phyloP scores from a whole-genome alignment of 192 early-diverging fungal species.

The Backusella westeae region DNA sequence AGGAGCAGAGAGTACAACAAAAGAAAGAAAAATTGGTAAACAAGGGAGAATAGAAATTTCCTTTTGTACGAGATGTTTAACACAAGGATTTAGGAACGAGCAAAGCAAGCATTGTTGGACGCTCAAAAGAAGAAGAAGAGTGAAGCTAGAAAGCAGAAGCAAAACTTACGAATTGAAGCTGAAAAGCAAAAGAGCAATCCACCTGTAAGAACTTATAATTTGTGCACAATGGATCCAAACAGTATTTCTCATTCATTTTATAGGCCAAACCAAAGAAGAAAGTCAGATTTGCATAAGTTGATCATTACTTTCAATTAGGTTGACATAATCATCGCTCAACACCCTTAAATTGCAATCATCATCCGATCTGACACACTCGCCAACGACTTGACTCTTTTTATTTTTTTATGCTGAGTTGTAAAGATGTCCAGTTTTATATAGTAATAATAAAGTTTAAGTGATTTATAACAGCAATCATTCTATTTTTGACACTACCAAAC shows the following conservation, averaged over 20 bases:
- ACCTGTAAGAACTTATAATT: background rate
- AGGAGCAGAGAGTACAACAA: background rate
- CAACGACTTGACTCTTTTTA: background rate
- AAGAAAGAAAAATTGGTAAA: slow-evolving; percentile 7
- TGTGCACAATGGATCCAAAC: background rate
- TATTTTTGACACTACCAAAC: background rate
- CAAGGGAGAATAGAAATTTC: background rate
- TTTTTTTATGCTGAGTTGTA: background rate
- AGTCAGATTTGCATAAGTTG: slow-evolving; percentile 8
- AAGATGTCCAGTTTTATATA: background rate
- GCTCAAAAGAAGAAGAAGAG: slow-evolving; percentile 1
- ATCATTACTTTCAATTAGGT: too few relatives aligned
- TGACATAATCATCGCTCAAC: background rate
- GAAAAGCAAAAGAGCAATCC: background rate
- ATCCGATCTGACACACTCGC: background rate
- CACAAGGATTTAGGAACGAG: background rate
- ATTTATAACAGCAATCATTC: background rate
- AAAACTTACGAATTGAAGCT: background rate
- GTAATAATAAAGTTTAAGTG: background rate
- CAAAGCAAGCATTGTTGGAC: background rate
- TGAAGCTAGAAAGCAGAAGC: slow-evolving; percentile 7
- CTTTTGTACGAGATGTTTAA: background rate
- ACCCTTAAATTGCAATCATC: background rate
- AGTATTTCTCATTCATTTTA: background rate
- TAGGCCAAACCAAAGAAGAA: slow-evolving; percentile 5